Evolutionary conservation across 192 early-diverging fungal genomes (phyloP).

Genomic region (Coemansia pectinata): DNA sequence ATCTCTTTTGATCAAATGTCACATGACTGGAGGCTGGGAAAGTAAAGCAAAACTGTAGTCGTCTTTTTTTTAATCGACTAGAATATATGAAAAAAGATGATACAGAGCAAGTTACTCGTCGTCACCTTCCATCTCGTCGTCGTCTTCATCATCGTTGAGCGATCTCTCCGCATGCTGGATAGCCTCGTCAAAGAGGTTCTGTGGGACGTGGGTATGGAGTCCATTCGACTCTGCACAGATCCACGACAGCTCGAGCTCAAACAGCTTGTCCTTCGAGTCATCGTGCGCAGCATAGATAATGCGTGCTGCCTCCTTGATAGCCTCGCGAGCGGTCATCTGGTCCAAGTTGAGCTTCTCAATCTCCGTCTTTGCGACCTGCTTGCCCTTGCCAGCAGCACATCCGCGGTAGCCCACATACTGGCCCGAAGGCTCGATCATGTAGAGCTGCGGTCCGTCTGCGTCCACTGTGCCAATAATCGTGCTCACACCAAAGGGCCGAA

Average conservation of each 20-base stretch:
- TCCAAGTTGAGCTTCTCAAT: constrained; percentile 93
- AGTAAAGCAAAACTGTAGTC: constrained; percentile 21
- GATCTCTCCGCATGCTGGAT: constrained; percentile 45
- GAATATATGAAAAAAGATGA: background rate
- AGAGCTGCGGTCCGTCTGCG: constrained; percentile 79
- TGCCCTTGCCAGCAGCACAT: constrained; percentile 94
- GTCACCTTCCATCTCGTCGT: constrained; percentile 46
- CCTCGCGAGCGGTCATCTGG: constrained; percentile 74
- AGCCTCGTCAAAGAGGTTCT: constrained; percentile 85
- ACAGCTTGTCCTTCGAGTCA: constrained; percentile 98
- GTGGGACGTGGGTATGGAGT: constrained; percentile 84
- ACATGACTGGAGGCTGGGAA: background rate
- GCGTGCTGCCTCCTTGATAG: constrained; percentile 90
- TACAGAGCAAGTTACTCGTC: constrained; percentile 18
- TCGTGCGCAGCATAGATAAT: constrained; percentile 96
- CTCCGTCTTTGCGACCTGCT: constrained; percentile 97
- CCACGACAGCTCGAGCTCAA: constrained; percentile 98
- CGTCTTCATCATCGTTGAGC: constrained; percentile 42
- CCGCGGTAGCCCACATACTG: constrained; percentile 96
- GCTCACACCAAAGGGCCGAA: constrained; percentile 90
- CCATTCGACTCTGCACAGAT: constrained; percentile 79
- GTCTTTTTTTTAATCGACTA: background rate
- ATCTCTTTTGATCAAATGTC: background rate
- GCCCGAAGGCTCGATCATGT: constrained; percentile 97
- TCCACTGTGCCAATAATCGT: constrained; percentile 84